Conservation (phyloP, 306 rosid species). For the Ochetophila trinervis region DNA sequence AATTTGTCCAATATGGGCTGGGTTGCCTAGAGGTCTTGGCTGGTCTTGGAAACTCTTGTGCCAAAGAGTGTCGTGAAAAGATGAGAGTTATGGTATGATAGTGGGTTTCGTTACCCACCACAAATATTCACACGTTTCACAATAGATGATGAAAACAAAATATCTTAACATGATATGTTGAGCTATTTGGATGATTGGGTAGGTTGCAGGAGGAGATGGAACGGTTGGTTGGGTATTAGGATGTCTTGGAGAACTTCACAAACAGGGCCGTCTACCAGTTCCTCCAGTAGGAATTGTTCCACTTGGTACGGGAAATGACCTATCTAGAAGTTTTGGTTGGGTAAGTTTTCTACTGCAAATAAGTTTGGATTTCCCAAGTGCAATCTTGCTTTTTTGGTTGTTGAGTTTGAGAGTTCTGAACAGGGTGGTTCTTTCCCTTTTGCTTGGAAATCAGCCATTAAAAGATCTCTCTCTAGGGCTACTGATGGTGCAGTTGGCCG, state of each 20-base stretch:
- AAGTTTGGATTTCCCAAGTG: constrained; percentile 16
- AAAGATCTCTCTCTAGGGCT: constrained; percentile 64
- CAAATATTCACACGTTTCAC: constrained; percentile 7
- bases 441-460: constrained; percentile 85
- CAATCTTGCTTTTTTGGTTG: constrained; percentile 28
- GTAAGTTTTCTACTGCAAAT: constrained; percentile 44
- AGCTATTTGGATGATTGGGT: constrained; percentile 33
- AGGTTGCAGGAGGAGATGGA: constrained; percentile 99
- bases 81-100: constrained; percentile 82
- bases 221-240: constrained; percentile 99
- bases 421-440: constrained; percentile 99
- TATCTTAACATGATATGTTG: no score
- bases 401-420: constrained; percentile 27
- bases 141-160: background rate
- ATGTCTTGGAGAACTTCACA: constrained; percentile 65
- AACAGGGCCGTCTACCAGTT: constrained; percentile 53
- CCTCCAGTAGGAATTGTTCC: constrained; percentile 91
- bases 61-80: constrained; percentile 77
- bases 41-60: constrained; percentile 63
- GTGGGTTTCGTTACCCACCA: background rate
- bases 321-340: constrained; percentile 93
- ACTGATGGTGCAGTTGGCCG: constrained; percentile 48
- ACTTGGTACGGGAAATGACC: constrained; percentile 96
- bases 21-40: constrained; percentile 76
- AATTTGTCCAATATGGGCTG: constrained; percentile 79